Base-by-base conservation (phyloP, 768 basidiomycete species). In the Solioccasus polychromus region DNA sequence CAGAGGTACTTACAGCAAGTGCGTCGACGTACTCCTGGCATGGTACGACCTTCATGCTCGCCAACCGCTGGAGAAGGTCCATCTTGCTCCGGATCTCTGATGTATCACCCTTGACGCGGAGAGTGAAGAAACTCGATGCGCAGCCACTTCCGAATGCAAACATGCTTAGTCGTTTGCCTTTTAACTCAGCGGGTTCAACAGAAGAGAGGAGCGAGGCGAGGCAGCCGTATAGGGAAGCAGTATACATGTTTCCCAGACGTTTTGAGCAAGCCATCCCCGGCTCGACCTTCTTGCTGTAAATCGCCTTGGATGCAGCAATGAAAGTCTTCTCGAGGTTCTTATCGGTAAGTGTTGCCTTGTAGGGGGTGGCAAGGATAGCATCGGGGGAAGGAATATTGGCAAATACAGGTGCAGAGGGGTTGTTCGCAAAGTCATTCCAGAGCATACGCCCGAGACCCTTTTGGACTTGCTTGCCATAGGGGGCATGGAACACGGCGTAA, bases 241-340 rank as follows among this genome's bases (percentile, higher is more conserved):
- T 95, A 78, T 99, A 97, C 87, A 93, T 95, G 82, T 99, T 98
- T 12, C 96, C 96, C 53, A 95, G 81, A 35, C 93, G 84, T 62
- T 82, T 80, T 22, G 93, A 92, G 72, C 85, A 88, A 45, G 83
- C 81, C 82, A 95, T 93, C 20, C 75, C 77, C 8, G 92, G 88
- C 52, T 81, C 81, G 17, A 92, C 86, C 61, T 85, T 83, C 51
- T 77, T 70, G 47, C 78, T 76, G 70, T 92, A 96, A 17, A 78
- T 75, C 8, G 76, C 67, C 63, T 92, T 91, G 45, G 87, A 84
- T 45, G 83, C 72, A n/a, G 68, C 70, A 39, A 96, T 79, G 71
- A 99, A 96, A 7, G 87, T 83, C 78, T 97, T 97, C 69, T 99
- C 96, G 57, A 97, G 80, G 56, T 74, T 78, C 76, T 98, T 99